These are phyloP conservation scores for Penstemon davidsonii DNA, from an alignment of 257 asterid genomes.

Conservation along the genomic window DNA sequence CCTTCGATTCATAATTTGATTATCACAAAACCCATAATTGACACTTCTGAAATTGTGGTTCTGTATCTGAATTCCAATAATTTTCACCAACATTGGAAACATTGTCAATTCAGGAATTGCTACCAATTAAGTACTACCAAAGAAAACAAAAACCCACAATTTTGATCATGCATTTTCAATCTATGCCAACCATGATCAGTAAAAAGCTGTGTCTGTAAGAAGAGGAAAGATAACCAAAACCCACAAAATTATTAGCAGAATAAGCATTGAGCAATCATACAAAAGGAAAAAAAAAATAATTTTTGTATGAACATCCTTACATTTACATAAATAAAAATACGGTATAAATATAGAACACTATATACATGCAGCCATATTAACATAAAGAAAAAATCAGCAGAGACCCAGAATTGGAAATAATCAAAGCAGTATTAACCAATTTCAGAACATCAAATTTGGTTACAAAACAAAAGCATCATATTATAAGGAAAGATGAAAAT, in stretches of 20 bases:
- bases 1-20: background rate
- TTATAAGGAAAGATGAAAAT: slow-evolving; percentile 15
- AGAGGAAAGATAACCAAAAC: background rate
- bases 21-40: no score
- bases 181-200: background rate
- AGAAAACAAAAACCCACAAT: background rate
- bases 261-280: background rate
- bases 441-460: background rate
- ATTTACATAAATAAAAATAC: background rate
- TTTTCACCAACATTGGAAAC: background rate
- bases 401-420: background rate
- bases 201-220: no score
- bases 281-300: background rate
- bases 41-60: no score
- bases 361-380: background rate
- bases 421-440: background rate
- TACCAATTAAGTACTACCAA: background rate
- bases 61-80: background rate
- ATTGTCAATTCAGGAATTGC: background rate
- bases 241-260: background rate
- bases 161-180: background rate
- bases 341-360: background rate
- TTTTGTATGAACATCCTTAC: background rate
- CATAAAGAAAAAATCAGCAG: background rate
- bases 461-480: background rate